Evolutionary conservation across 371 early-diverging fungal genomes (phyloP).

Genomic region (Mucor racemosus): DNA sequence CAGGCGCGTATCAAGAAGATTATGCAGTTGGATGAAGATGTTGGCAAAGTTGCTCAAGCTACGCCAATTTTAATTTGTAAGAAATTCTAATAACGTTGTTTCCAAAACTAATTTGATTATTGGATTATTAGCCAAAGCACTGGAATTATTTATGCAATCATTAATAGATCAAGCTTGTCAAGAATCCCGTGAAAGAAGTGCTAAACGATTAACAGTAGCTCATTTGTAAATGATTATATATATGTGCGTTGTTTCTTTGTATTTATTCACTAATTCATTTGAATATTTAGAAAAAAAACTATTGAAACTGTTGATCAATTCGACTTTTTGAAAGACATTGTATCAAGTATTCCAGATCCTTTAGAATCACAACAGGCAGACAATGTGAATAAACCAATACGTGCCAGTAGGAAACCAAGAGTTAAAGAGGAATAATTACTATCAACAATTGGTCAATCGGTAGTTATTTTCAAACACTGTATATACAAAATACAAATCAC

Average conservation of each 20-base stretch:
- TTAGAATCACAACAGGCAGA: constrained; percentile 34
- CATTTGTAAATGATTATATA: constrained; percentile 71
- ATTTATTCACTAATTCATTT: neutral
- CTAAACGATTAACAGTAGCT: constrained; percentile 83
- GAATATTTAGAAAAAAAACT: constrained; percentile 75
- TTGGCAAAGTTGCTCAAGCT: constrained; percentile 99
- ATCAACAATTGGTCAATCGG: neutral
- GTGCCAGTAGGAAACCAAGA: constrained; percentile 33
- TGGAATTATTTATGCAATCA: constrained; percentile 94
- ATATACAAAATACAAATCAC: too few species aligned
- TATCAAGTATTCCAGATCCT: constrained; percentile 87
- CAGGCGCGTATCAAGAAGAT: constrained; percentile 99
- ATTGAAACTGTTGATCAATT: constrained; percentile 86
- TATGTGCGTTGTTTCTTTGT: neutral
- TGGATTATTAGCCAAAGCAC: constrained; percentile 74
- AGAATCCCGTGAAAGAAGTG: constrained; percentile 78
- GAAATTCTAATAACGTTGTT: constrained; percentile 7
- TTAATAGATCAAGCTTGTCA: constrained; percentile 87
- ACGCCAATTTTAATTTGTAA: constrained; percentile 97
- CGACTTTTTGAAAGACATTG: constrained; percentile 92
- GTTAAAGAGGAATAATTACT: constrained; percentile 12
- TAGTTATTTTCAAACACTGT: neutral
- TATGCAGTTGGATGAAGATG: constrained; percentile 99
- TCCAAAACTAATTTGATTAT: neutral
- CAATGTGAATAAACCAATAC: constrained; percentile 18